phyloP scores from a whole-genome alignment of 2,329 filamentous ascomycete species.

The Fusarium burgessii region DNA sequence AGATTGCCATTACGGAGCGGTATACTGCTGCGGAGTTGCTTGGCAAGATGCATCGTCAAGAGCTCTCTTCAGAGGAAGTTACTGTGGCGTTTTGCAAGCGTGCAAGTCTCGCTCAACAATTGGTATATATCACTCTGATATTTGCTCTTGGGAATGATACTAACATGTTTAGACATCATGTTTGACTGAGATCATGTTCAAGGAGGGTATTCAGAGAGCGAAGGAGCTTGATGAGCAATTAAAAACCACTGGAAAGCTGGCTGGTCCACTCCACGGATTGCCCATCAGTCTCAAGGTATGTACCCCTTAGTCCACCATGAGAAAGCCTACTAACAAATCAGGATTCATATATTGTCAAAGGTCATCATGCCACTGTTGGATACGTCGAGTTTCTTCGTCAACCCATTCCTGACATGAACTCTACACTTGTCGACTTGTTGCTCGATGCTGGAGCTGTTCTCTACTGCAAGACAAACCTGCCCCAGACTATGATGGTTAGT shows the following conservation, averaged over 20 bases:
- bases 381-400: constrained; percentile 44
- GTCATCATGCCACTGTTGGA: constrained; percentile 42
- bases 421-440: constrained; percentile 43
- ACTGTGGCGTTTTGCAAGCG: constrained; percentile 39
- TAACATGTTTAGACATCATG: constrained; percentile 30
- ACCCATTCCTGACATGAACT: constrained; percentile 32
- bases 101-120: constrained; percentile 40
- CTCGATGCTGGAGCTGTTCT: constrained; percentile 46
- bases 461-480: constrained; percentile 61
- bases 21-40: constrained; percentile 33
- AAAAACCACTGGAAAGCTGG: constrained; percentile 36
- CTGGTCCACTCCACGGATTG: constrained; percentile 38
- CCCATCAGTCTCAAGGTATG: constrained; percentile 44
- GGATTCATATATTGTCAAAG: constrained; percentile 43
- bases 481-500: constrained; percentile 71
- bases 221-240: constrained; percentile 35
- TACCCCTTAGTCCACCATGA: accelerated
- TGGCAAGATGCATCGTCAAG: constrained; percentile 12
- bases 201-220: constrained; percentile 32
- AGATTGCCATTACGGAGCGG: constrained; percentile 29
- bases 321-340: not conserved
- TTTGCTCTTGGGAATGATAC: accelerated
- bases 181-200: constrained; percentile 39
- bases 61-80: constrained; percentile 38
- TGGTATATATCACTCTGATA: constrained; percentile 9